A percentile compares a stretch with the other conserved stretches of the same genome.
phyloP scores from a whole-genome alignment of 2,329 filamentous ascomycete genomes.

The Cercospora sp. region DNA sequence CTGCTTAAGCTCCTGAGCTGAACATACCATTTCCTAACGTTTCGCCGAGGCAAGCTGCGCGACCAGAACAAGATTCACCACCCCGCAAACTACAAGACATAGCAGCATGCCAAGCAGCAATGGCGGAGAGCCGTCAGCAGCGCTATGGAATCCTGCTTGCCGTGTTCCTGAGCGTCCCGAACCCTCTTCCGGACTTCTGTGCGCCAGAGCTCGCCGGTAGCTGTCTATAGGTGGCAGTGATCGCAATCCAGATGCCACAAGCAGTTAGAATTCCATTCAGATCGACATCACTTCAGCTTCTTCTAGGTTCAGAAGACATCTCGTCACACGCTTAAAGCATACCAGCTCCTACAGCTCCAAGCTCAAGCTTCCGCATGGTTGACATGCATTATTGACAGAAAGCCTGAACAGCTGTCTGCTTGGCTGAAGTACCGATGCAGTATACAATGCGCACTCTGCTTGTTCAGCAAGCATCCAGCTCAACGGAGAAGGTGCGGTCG shows the following conservation, averaged over 20 bases:
- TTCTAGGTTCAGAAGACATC: background rate
- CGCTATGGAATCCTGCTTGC: conserved; percentile 5
- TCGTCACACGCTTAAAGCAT: background rate
- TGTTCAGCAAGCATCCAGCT: background rate
- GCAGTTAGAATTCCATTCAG: background rate
- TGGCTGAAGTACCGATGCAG: background rate
- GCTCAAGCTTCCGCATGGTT: background rate
- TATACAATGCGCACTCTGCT: background rate
- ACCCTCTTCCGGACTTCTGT: background rate
- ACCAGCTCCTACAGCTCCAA: background rate
- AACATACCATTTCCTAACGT: background rate
- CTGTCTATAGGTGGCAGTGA: background rate
- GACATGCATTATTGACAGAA: background rate
- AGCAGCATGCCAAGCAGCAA: background rate
- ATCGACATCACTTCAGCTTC: background rate
- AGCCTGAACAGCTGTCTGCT: background rate
- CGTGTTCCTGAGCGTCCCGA: conserved; percentile 8
- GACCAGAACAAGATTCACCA: background rate
- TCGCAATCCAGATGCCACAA: background rate
- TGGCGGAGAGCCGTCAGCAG: background rate
- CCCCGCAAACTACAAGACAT: conserved; percentile 4
- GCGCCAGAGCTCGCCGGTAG: background rate
- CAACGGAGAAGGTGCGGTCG: background rate
- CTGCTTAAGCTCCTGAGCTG: background rate
- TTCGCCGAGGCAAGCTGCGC: background rate